These are phyloP conservation scores for Hymenoscyphus fructigenus DNA, from an alignment of 2,329 filamentous ascomycete genomes.

Conservation along the genomic window DNA sequence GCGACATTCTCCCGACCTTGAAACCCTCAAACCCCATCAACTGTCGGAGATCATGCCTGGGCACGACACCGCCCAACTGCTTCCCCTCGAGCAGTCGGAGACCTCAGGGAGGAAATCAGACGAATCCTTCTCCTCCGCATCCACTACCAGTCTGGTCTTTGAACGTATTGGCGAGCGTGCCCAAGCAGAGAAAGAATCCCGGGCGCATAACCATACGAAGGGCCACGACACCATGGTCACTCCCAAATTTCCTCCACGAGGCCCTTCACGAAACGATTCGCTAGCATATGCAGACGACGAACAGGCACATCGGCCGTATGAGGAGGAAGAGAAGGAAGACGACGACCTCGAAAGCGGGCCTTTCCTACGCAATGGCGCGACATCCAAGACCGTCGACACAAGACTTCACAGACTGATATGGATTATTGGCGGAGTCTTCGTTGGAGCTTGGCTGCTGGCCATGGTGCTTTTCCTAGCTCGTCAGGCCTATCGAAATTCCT, in stretches of 20 bases:
- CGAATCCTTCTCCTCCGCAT: constrained; percentile 69
- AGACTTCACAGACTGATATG: constrained; percentile 58
- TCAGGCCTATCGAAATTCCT: constrained; percentile 65
- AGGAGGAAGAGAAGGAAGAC: constrained; percentile 38
- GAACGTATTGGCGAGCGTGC: constrained; percentile 65
- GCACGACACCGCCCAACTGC: constrained; percentile 32
- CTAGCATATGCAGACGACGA: constrained; percentile 33
- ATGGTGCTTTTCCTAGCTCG: constrained; percentile 65
- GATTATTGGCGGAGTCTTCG: constrained; percentile 58
- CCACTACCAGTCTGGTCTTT: constrained; percentile 79
- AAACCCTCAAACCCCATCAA: constrained; percentile 20
- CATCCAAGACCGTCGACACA: constrained; percentile 58
- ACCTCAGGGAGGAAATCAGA: constrained; percentile 26
- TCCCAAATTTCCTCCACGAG: constrained; percentile 28
- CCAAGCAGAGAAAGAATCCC: constrained; percentile 14
- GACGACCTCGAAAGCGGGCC: constrained; percentile 49
- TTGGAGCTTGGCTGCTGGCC: constrained; percentile 67
- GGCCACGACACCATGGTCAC: constrained; percentile 29
- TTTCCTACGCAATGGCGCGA: constrained; percentile 38
- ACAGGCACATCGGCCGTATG: constrained; percentile 19
- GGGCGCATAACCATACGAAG: constrained; percentile 17
- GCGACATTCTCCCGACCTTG: constrained; percentile 10
- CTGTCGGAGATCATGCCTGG: constrained; percentile 32
- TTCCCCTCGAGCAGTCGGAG: constrained; percentile 24
- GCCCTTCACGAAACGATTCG: constrained; percentile 22